Evolutionary conservation across 768 basidiomycete species (phyloP), one percentile per base, ranked within the genome.

Genomic region (Xerocomellus intermedius): DNA sequence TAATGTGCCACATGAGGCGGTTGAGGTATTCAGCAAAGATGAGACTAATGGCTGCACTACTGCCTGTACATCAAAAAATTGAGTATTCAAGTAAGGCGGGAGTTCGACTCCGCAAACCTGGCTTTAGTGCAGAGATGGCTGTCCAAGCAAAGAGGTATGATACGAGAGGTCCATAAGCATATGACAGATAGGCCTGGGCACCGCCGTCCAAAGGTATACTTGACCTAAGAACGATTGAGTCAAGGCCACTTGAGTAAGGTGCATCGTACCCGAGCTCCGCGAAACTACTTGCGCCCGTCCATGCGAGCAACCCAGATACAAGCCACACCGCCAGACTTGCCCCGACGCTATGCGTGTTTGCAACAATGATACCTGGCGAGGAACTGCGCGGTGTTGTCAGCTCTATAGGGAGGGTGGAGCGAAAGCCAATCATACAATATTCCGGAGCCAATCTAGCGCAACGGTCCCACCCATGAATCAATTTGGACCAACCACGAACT

Each of bases 121-220:
- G 94, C 66, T 87, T 94, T 17, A 96, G 74, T 16, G 90, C 89
- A 38, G 89, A 87, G 51, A 95, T 95, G 5, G 92, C 88, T 14
- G 93, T 94, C 93, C 94, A 99, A 16, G 94, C 87, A 73, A 92
- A 99, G 10, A 97, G 79, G 69, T 93, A 99, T 8, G 94, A 92
- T 37, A 87, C 75, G 17, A 92, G 78, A 24, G 91, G 91, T 2
- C 89, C 91, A 66, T 91, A 97, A 37, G 94, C 83, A 66, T 95
- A 95, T 22, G 86, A 84, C 22, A 97, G 82, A 69, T 97, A 97
- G 16, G 94, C 86, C 58, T 88, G 86, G 38, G 81, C 77, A 19
- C 81, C 81, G 6, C 81, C 82, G 56, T 79, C 78, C 32, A 71
- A 58, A 19, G 69, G 69, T 61, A 71, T 71, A 42, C 71, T 73